Evolutionary conservation across 1,139 yeast genomes (phyloP), one percentile per base, ranked within the genome.

Genomic region (Pichia inconspicua): DNA sequence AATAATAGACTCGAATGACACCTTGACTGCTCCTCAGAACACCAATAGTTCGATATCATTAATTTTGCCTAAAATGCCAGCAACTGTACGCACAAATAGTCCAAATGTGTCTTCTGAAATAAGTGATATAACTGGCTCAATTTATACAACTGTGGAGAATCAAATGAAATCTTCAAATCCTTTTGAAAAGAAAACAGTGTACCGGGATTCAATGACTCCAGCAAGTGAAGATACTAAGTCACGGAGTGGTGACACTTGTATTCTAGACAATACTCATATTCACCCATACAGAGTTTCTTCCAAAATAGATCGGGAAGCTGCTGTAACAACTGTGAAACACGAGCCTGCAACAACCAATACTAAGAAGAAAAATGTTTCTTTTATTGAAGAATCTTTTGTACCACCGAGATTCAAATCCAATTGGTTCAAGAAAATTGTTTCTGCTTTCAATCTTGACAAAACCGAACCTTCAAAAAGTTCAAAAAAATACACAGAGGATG

Each of bases 41-140:
- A 30, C 10, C 5, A 30, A 10, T 4, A 12, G n/a, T 5, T 14
- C 34, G 14, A 3, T 30, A 30, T 14, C 5, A 12, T 30, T 15
- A 30, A 12, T 15, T 10, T 12, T 10, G 10, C 34, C 10, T 11
- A 10, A 8, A 19, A 37, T 37, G 6, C 22, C 10, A 48, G 60
- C 25, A 38, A 45, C 34, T 12, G 34, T 30, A 30, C 34, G 34
- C 12, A 5, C 34, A 30, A 12, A 6, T 15, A 36, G 25, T 36
- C 39, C 22, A n/a, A 36, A 19, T 36, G 22, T 22, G 3, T 30
- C 5, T 14, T 30, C 34, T 30, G 34, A 30, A 30, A 30, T 30
- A 30, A 30, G 45, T 19, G 48, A 48, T 12, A 45, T 41, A 2
- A 42, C 44, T 5, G 49, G 46, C 6, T 48, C 53, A 5, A 31